These are phyloP conservation scores for Boletus eberwhitei DNA, from an alignment of 768 basidiomycete genomes.

Conservation along the genomic window DNA sequence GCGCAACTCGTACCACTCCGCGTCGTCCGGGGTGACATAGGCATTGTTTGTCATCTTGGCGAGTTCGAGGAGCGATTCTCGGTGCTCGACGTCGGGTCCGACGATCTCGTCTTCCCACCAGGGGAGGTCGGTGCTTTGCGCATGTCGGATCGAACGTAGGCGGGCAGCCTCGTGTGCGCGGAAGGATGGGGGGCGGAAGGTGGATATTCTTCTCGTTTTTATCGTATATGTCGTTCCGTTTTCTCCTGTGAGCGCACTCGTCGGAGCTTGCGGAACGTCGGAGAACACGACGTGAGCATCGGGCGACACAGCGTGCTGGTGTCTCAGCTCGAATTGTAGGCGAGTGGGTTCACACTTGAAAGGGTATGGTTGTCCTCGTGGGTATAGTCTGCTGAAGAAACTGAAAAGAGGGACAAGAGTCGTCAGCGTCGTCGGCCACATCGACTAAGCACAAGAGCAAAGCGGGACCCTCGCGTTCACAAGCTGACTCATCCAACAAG, in stretches of 20 bases:
- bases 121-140: conserved; percentile 42
- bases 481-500: conserved; percentile 21
- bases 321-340: conserved; percentile 56
- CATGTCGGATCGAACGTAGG: conserved; percentile 42
- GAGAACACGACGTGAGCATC: conserved; percentile 53
- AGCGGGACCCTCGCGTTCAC: no score
- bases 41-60: conserved; percentile 97
- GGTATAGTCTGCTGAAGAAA: conserved; percentile 15
- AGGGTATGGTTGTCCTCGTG: neutral
- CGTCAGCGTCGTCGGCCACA: conserved; percentile 45
- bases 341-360: neutral
- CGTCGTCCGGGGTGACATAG: conserved; percentile 62
- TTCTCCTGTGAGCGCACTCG: conserved; percentile 6
- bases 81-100: conserved; percentile 73
- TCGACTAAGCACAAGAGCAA: conserved; percentile 10
- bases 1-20: conserved; percentile 75
- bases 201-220: conserved; percentile 34
- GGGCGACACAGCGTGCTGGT: conserved; percentile 53
- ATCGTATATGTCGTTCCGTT: conserved; percentile 35
- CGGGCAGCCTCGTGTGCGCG: conserved; percentile 42
- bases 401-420: conserved; percentile 42
- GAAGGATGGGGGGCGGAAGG: conserved; percentile 49
- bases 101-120: conserved; percentile 78
- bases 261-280: conserved; percentile 35
- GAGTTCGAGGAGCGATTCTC: conserved; percentile 72